Conservation (phyloP, 257 asterid species). For the Schizonepeta tenuifolia region DNA sequence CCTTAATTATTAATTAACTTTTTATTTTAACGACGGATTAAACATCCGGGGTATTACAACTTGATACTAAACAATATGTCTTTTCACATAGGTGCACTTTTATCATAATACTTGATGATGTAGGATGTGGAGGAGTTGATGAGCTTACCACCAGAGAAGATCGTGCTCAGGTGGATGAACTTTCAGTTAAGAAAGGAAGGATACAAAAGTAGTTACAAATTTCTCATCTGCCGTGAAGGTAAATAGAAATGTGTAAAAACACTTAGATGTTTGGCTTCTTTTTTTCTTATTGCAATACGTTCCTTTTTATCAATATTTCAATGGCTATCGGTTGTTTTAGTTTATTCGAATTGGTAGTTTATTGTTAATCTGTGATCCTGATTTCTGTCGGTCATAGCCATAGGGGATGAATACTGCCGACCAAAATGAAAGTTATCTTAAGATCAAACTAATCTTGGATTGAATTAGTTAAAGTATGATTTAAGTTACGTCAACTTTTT, state of each 20-base stretch:
- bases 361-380: too few species aligned
- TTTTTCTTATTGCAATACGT: neutral
- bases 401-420: too few species aligned
- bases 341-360: neutral
- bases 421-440: too few species aligned
- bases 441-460: too few species aligned
- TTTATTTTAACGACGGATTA: too few species aligned
- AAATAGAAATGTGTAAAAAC: slow-evolving; percentile 30
- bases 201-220: slow-evolving; percentile 75
- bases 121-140: slow-evolving; percentile 97
- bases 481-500: too few species aligned
- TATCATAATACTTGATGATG: slow-evolving; percentile 29
- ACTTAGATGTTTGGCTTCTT: neutral
- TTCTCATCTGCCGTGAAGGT: slow-evolving; percentile 98
- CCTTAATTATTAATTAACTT: too few species aligned
- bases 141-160: slow-evolving; percentile 95
- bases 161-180: slow-evolving; percentile 88
- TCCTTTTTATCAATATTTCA: neutral
- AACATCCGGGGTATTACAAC: too few species aligned
- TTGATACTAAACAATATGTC: neutral
- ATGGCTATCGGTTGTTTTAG: neutral
- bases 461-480: too few species aligned
- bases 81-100: neutral
- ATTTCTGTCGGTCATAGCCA: too few species aligned
- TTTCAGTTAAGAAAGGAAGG: slow-evolving; percentile 87